These are phyloP conservation scores for Clarireedia monteithiana DNA, from an alignment of 2,329 filamentous ascomycete genomes.

Conservation along the genomic window DNA sequence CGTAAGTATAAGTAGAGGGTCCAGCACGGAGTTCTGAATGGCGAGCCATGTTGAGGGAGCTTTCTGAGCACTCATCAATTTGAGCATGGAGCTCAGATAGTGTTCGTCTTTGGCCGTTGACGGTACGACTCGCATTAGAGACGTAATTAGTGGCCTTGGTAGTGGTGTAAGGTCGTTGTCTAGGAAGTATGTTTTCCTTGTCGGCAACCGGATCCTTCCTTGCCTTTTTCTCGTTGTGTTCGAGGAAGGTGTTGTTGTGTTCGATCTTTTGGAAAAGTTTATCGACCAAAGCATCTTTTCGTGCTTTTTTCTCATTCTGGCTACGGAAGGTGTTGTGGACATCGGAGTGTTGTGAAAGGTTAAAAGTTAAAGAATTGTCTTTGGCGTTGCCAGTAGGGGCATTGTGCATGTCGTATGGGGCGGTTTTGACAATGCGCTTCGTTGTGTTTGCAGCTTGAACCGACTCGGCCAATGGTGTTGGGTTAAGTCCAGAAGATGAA, in stretches of 20 bases:
- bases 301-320: not conserved
- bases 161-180: slow-evolving; percentile 1
- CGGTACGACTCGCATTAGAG: slow-evolving; percentile 26
- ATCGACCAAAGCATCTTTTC: not conserved
- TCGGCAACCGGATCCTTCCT: slow-evolving; percentile 1
- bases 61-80: slow-evolving; percentile 43
- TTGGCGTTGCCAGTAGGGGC: too few species aligned
- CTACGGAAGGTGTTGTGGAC: not conserved
- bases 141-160: slow-evolving; percentile 16
- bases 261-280: not conserved
- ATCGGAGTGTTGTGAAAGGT: not conserved
- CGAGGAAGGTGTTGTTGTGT: not conserved
- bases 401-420: not conserved
- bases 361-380: too few species aligned
- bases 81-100: slow-evolving; percentile 49
- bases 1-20: not conserved
- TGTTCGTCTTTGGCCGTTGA: slow-evolving; percentile 36
- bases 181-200: slow-evolving; percentile 19
- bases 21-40: not conserved
- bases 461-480: not conserved
- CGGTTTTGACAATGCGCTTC: slow-evolving; percentile 2
- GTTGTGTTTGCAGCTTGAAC: slow-evolving; percentile 3
- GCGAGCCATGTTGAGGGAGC: slow-evolving; percentile 31
- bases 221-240: not conserved
- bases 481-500: not conserved